Conservation (phyloP, 2,329 filamentous ascomycete genomes). For the Cercospora sp. region DNA sequence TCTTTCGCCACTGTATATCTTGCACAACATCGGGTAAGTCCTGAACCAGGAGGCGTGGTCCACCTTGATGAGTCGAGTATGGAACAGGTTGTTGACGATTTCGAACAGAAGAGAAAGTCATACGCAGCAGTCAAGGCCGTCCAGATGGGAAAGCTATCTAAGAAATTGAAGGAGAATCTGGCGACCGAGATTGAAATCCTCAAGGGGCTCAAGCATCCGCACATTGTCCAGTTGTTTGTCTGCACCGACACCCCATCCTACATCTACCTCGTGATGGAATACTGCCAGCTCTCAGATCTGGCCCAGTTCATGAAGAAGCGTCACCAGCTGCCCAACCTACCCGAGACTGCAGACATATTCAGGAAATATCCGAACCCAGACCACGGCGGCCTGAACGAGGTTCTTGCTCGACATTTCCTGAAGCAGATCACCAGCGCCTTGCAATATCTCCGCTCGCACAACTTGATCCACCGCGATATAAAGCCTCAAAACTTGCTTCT, state of each 20-base stretch:
- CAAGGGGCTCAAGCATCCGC: constrained; percentile 88
- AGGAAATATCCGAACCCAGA: constrained; percentile 84
- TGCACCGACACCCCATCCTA: constrained; percentile 83
- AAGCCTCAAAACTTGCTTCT: constrained; percentile 96
- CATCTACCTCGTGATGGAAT: constrained; percentile 98
- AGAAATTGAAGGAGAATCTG: constrained; percentile 94
- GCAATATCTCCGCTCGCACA: constrained; percentile 78
- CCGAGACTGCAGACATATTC: constrained; percentile 85
- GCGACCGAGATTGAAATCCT: constrained; percentile 95
- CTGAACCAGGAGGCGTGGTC: neutral
- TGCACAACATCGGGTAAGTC: constrained; percentile 40
- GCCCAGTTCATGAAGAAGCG: constrained; percentile 96
- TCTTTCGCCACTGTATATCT: constrained; percentile 94
- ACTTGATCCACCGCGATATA: constrained; percentile 93
- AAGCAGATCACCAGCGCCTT: constrained; percentile 93
- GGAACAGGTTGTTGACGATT: constrained; percentile 21
- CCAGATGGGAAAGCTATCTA: constrained; percentile 84
- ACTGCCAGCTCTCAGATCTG: constrained; percentile 91
- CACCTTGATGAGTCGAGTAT: neutral
- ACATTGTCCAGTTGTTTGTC: constrained; percentile 94
- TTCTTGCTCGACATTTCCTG: constrained; percentile 92
- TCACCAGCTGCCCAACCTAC: constrained; percentile 74
- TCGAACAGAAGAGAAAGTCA: constrained; percentile 64
- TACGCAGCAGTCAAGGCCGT: constrained; percentile 97
- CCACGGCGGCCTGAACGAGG: constrained; percentile 87